These are phyloP conservation scores for Helotiales sp. DNA, from an alignment of 2,329 filamentous ascomycete genomes.

Conservation along the genomic window DNA sequence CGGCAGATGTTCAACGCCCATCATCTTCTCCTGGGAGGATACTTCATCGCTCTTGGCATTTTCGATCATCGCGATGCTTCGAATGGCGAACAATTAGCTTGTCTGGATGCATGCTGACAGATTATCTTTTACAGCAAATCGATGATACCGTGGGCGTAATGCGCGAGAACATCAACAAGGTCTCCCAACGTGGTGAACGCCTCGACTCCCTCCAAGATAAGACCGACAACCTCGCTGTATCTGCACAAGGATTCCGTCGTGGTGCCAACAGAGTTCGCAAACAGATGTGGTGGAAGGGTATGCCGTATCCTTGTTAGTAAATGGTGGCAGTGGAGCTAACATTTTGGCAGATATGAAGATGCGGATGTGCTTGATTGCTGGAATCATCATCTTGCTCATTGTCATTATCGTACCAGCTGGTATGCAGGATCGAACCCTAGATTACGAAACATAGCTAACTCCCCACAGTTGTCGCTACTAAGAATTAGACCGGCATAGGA, in stretches of 20 bases:
- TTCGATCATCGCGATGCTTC: background rate
- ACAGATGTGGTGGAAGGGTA: constrained; percentile 96
- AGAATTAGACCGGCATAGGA: constrained; percentile 43
- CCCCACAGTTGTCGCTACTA: constrained; percentile 50
- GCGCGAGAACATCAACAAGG: constrained; percentile 97
- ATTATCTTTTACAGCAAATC: constrained; percentile 74
- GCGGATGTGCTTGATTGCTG: constrained; percentile 92
- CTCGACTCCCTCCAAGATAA: constrained; percentile 91
- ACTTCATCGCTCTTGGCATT: constrained; percentile 13
- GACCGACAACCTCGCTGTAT: constrained; percentile 90
- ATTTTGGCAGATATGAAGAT: constrained; percentile 86
- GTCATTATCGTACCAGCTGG: constrained; percentile 94
- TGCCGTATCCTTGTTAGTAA: background rate
- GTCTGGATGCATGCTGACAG: constrained; percentile 31
- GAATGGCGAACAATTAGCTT: background rate
- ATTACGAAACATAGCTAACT: constrained; percentile 37
- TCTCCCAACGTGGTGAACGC: constrained; percentile 88
- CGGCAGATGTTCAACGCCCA: background rate
- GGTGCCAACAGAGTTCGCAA: constrained; percentile 95
- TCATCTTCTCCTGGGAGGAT: background rate
- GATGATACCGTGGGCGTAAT: constrained; percentile 94
- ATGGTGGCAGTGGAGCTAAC: constrained; percentile 20
- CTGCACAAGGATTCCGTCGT: constrained; percentile 92
- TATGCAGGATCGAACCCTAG: constrained; percentile 52
- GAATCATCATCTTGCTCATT: constrained; percentile 87